A percentile compares a stretch with the other conserved stretches of the same genome.
These are phyloP conservation scores for Kurtzmaniella cleridarum DNA, from an alignment of 805 yeast species.

Conservation along the genomic window DNA sequence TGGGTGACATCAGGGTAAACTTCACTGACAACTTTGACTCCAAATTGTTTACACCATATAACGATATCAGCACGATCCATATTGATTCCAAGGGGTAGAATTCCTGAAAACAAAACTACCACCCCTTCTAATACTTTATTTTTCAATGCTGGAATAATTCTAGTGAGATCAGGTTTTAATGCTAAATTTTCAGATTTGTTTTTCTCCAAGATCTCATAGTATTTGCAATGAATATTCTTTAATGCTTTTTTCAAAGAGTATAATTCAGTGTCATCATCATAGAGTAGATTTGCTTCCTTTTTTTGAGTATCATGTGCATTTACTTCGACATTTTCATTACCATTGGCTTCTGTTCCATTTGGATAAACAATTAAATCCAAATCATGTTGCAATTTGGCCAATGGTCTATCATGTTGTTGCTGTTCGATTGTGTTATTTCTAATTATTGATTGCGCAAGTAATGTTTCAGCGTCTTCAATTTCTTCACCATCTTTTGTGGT, in stretches of 20 bases:
- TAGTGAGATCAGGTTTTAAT: constrained; percentile 55
- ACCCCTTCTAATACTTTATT: constrained; percentile 59
- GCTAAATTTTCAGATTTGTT: constrained; percentile 6
- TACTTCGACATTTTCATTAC: constrained; percentile 17
- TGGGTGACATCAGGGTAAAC: constrained; percentile 76
- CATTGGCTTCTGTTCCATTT: constrained; percentile 11
- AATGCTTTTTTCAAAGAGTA: constrained; percentile 57
- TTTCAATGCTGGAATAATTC: constrained; percentile 74
- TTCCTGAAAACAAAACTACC: constrained; percentile 76
- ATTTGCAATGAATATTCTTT: constrained; percentile 57
- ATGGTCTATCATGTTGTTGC: constrained; percentile 77
- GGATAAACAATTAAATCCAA: constrained; percentile 47
- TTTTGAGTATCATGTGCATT: constrained; percentile 19
- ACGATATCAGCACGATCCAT: constrained; percentile 80
- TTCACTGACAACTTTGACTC: constrained; percentile 75
- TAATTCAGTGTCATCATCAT: constrained; percentile 80
- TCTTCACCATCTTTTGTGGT: constrained; percentile 39
- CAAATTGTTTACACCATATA: constrained; percentile 87
- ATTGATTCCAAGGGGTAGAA: constrained; percentile 78
- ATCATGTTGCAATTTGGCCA: constrained; percentile 75
- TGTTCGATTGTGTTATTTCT: constrained; percentile 69
- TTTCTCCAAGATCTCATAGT: constrained; percentile 47
- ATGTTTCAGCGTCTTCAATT: constrained; percentile 31
- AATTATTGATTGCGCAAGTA: constrained; percentile 54
- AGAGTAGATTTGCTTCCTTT: constrained; percentile 49